Conservation (phyloP, 228 moss, liverwort and hornwort species). For the Sphagnum magellanicum region DNA sequence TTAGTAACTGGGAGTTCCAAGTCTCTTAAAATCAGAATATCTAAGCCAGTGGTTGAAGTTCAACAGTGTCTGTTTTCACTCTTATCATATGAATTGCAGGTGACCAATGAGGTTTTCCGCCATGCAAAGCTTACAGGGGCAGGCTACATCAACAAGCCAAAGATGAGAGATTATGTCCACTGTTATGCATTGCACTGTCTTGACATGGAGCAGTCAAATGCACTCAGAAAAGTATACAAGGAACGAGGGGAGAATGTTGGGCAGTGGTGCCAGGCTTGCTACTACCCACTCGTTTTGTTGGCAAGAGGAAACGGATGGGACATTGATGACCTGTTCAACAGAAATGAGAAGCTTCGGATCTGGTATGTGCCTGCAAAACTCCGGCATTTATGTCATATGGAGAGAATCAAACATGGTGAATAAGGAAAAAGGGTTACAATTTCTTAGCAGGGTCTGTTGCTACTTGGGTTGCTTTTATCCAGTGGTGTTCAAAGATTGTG, state of each 20-base stretch:
- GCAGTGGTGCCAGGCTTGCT: slow-evolving; percentile 72
- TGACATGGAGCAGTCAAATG: slow-evolving; percentile 47
- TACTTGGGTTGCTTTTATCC: too few relatives aligned
- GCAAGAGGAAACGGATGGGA: slow-evolving; percentile 67
- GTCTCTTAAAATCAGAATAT: too few relatives aligned
- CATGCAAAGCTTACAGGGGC: slow-evolving; percentile 65
- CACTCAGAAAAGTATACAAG: slow-evolving; percentile 47
- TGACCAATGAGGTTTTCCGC: slow-evolving; percentile 64
- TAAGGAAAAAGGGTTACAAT: slow-evolving; percentile 7
- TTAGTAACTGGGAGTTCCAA: too few relatives aligned
- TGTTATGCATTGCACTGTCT: slow-evolving; percentile 69
- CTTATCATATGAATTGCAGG: slow-evolving; percentile 16
- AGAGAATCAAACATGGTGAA: slow-evolving; percentile 67
- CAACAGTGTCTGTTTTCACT: too few relatives aligned
- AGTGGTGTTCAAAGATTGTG: too few relatives aligned
- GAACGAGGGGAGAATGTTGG: slow-evolving; percentile 72
- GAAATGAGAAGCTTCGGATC: slow-evolving; percentile 64
- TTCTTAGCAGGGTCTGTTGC: too few relatives aligned
- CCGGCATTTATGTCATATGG: slow-evolving; percentile 62
- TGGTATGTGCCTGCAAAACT: slow-evolving; percentile 71
- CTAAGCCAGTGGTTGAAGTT: too few relatives aligned
- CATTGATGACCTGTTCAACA: slow-evolving; percentile 67
- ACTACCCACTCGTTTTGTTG: slow-evolving; percentile 50
- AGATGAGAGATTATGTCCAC: slow-evolving; percentile 71
- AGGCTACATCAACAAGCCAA: slow-evolving; percentile 73